These are phyloP conservation scores for Murraya paniculata DNA, from an alignment of 345 rosid genomes.

Conservation along the genomic window DNA sequence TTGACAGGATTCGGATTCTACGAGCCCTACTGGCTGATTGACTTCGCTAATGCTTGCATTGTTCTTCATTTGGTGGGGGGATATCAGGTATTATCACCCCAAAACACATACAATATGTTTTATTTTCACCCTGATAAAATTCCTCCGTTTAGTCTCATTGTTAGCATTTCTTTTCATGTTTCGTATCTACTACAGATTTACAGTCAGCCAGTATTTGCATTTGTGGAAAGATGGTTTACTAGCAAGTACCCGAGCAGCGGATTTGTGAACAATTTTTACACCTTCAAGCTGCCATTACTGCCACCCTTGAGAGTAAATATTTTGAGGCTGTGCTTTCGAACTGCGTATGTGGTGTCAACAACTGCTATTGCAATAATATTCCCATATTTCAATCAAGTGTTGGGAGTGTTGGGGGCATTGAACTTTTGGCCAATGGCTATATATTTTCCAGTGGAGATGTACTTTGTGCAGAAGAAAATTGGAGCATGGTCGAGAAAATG, in stretches of 20 bases:
- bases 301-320: conserved; percentile 34
- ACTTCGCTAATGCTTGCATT: conserved; percentile 45
- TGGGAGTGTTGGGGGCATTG: conserved; percentile 59
- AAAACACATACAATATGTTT: neutral
- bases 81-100: conserved; percentile 40
- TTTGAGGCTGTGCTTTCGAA: conserved; percentile 44
- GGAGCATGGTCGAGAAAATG: conserved; percentile 49
- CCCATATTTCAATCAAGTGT: conserved; percentile 63
- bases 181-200: conserved; percentile 37
- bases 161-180: neutral
- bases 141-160: neutral
- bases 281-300: conserved; percentile 25
- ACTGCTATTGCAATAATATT: conserved; percentile 40
- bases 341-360: conserved; percentile 42
- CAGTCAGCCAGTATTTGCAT: conserved; percentile 67
- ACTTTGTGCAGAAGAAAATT: conserved; percentile 48
- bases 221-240: conserved; percentile 49
- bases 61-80: conserved; percentile 51
- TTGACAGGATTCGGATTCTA: conserved; percentile 42
- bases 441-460: conserved; percentile 69
- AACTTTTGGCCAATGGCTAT: conserved; percentile 69
- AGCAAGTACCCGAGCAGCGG: conserved; percentile 35
- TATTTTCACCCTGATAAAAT: neutral
- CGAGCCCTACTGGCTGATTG: conserved; percentile 47
- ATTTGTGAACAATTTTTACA: conserved; percentile 40